Conservation (phyloP, 495 filamentous ascomycete genomes). For the Annulohypoxylon maeteangense region DNA sequence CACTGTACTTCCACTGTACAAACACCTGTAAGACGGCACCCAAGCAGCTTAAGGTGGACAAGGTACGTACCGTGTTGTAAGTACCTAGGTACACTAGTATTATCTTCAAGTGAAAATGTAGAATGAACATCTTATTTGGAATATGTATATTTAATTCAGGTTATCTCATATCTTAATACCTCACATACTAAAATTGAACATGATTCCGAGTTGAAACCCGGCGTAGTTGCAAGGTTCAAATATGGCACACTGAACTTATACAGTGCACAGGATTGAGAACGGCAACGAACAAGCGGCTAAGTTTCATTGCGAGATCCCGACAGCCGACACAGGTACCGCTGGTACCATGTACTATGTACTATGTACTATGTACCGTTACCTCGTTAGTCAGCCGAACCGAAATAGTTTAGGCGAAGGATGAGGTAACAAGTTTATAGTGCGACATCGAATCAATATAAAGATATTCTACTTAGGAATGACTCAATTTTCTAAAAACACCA, state of each 20-base stretch:
- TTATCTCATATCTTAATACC: background rate
- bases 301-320: background rate
- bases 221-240: background rate
- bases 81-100: too few relatives aligned
- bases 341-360: too few relatives aligned
- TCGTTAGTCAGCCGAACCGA: conserved; percentile 16
- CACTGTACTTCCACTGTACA: conserved; percentile 27
- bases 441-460: background rate
- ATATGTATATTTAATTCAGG: background rate
- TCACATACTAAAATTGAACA: background rate
- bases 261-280: background rate
- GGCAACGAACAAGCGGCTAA: conserved; percentile 9
- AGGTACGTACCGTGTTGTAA: background rate
- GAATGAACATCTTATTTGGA: too few relatives aligned
- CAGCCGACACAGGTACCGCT: background rate
- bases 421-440: background rate
- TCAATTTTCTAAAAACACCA: background rate
- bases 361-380: background rate
- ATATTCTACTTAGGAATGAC: background rate
- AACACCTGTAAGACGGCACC: background rate
- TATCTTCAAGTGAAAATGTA: too few relatives aligned
- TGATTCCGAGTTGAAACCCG: background rate
- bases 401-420: conserved; percentile 15
- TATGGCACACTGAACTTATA: background rate
- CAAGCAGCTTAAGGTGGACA: background rate